Evolutionary conservation across 2,329 filamentous ascomycete species (phyloP), one percentile per base, ranked within the genome.

Genomic region (Arthrobotrys iridis): DNA sequence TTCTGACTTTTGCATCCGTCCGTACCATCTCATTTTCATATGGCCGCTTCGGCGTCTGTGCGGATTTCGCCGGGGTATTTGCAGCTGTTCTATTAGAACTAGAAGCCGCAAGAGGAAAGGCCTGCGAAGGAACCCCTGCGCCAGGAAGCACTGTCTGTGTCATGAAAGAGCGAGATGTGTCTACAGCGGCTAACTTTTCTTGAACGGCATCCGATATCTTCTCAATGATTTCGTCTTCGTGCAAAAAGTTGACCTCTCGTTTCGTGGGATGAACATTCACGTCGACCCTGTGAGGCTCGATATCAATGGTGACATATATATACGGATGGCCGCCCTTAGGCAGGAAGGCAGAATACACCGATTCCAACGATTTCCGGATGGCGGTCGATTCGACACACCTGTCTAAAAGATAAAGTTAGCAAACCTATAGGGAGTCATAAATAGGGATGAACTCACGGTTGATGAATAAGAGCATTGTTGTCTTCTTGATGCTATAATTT

Each of bases 191-290:
- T 2, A 99, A 86, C 78, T 90, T 90, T 6, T 88, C 86, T 60
- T 91, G 88, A 20, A 99, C 91, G 62, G 91, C 88, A 75, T 90
- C 88, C 83, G 93, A 97, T 3, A 99, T 89, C 11, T 88, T 87
- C 77, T 95, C 91, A 50, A 95, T 91, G 48, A 99, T 96, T 79
- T 99, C 95, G 77, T 99, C 95, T 81, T 99, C 95, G 76, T 98
- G 97, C 20, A 99, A 85, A 79, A 99, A 98, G 80, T 98, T 95
- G 18, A 99, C 95, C 81, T 99, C 94, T 58, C 93, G 87, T 82
- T 99, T 99, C 0, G 95, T 99, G 0, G 95, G 95, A 82, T 99
- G 95, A 0, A 99, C 91, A 79, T 99, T 99, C 80, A 99, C 96
- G 81, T 99, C 95, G 2, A 99, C 93, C 62, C 94, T 87, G 24